Base-by-base conservation (phyloP, 2,329 filamentous ascomycete genomes). In the Xylariaceae sp. region DNA sequence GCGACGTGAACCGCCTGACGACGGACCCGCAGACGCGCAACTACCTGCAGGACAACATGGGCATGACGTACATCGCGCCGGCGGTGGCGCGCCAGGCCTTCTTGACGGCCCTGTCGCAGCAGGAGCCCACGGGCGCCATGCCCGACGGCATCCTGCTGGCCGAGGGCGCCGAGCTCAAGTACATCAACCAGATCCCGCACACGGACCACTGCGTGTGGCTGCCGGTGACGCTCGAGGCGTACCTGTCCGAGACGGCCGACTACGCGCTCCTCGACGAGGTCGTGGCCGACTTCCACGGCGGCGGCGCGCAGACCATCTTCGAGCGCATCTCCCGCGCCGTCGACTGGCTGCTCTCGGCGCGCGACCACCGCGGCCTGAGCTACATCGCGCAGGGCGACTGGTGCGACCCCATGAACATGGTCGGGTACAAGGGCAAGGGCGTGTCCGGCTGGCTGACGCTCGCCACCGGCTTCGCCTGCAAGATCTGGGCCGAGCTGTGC, bases 331-430 rank as follows among this genome's bases (percentile, higher is more conserved):
- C 66, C 53, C 66, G 69, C n/a, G 72, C 74, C 27, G 75, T 78
- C 70, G 68, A 76, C 56, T 77, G 71, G 70, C 60, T 77, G 0
- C 61, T 76, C 5, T 50, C 56, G 2, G 62, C 69, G 2, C 69
- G 73, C 35, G 74, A 78, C 45, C 53, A 65, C 15, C 68, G 72
- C 3, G 73, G 73, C 0, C 62, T 78, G 5, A 74, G 69, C 52
- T 77, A 70, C 58, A 76, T 77, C 46, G 71, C 71, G 0, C 73
- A 76, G 54, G 74, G 74, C 24, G 74, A 78, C 53, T 78, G 73
- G 73, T 78, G 74, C 47, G 74, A 77, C 44, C 74, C 73, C 3
- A 74, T 77, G 69, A 78, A 78, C 56, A 78, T 78, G 74, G 74
- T 75, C n/a, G 73, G 73, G 3, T 73, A 71, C 52, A 75, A 74